These are phyloP conservation scores for Trypanosoma boissoni DNA, from an alignment of 208 protist species.

Conservation along the genomic window DNA sequence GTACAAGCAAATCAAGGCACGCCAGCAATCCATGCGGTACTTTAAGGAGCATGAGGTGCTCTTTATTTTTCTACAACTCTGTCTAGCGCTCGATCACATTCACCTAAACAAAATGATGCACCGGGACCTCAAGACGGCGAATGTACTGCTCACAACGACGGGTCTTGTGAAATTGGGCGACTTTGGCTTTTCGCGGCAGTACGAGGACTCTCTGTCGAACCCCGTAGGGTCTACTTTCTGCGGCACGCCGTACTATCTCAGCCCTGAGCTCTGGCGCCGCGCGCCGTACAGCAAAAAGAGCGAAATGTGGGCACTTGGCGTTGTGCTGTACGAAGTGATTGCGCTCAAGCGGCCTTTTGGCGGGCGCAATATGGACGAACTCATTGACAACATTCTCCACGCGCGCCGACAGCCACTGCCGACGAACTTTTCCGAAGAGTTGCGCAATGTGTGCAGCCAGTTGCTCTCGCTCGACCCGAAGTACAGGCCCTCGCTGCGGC, in stretches of 20 bases:
- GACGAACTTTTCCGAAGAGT: constrained; percentile 34
- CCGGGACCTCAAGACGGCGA: constrained; percentile 86
- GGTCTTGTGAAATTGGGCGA: constrained; percentile 87
- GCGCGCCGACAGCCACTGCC: constrained; percentile 50
- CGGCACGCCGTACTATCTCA: constrained; percentile 91
- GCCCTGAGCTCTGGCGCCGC: constrained; percentile 90
- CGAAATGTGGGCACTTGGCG: constrained; percentile 92
- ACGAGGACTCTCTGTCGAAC: constrained; percentile 83
- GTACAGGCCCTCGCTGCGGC: constrained; percentile 52
- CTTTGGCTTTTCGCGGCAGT: constrained; percentile 85
- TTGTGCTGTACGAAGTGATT: constrained; percentile 86
- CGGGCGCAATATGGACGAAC: constrained; percentile 81
- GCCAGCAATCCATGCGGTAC: constrained; percentile 51
- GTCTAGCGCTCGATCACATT: constrained; percentile 82
- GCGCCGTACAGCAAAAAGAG: constrained; percentile 92
- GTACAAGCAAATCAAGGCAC: constrained; percentile 79
- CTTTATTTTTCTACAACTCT: constrained; percentile 85
- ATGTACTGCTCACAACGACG: constrained; percentile 80
- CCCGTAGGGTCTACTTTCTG: constrained; percentile 85
- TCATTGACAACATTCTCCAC: constrained; percentile 83
- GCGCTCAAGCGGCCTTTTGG: constrained; percentile 78
- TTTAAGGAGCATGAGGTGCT: constrained; percentile 86
- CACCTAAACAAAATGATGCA: constrained; percentile 91
- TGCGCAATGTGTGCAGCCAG: constrained; percentile 52
- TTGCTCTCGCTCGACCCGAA: constrained; percentile 62